Evolutionary conservation across 768 basidiomycete genomes (phyloP).

Genomic region (Tubosaeta sp.): DNA sequence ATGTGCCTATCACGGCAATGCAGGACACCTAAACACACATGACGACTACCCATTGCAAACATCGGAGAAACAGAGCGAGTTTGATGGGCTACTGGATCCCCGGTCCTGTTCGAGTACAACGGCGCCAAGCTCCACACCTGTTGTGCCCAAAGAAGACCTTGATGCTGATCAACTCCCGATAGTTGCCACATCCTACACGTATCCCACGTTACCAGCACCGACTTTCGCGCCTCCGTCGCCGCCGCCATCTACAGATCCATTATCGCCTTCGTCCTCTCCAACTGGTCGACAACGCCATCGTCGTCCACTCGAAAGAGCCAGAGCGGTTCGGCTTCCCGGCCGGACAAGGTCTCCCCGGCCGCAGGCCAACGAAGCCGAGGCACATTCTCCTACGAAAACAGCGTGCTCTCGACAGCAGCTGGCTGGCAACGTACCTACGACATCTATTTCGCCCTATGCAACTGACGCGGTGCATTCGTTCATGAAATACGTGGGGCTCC

Average conservation of each 20-base stretch:
- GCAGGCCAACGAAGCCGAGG: conserved; percentile 16
- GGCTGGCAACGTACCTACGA: conserved; percentile 3
- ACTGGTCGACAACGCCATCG: conserved; percentile 21
- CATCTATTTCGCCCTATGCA: conserved; percentile 6
- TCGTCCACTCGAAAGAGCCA: conserved; percentile 29
- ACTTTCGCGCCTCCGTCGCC: conserved; percentile 28
- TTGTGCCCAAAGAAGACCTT: conserved; percentile 12
- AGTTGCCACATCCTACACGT: conserved; percentile 20
- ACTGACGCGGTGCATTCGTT: conserved; percentile 7
- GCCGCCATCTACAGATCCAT: conserved; percentile 25
- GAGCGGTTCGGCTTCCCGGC: conserved; percentile 29
- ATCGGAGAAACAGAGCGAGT: conserved; percentile 1
- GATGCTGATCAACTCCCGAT: conserved; percentile 15
- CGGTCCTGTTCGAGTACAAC: conserved; percentile 11
- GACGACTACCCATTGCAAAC: neutral
- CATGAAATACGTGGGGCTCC: conserved; percentile 25
- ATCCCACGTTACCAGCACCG: conserved; percentile 25
- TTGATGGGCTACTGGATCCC: conserved; percentile 11
- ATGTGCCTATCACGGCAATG: neutral
- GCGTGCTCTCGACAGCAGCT: conserved; percentile 13
- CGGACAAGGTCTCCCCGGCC: conserved; percentile 23
- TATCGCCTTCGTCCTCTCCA: conserved; percentile 19
- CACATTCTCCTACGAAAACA: conserved; percentile 3
- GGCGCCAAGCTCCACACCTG: conserved; percentile 8
- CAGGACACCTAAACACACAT: neutral